Evolutionary conservation across 345 rosid genomes (phyloP), one percentile per base, ranked within the genome.

Genomic region (Hypericum androsaemum): DNA sequence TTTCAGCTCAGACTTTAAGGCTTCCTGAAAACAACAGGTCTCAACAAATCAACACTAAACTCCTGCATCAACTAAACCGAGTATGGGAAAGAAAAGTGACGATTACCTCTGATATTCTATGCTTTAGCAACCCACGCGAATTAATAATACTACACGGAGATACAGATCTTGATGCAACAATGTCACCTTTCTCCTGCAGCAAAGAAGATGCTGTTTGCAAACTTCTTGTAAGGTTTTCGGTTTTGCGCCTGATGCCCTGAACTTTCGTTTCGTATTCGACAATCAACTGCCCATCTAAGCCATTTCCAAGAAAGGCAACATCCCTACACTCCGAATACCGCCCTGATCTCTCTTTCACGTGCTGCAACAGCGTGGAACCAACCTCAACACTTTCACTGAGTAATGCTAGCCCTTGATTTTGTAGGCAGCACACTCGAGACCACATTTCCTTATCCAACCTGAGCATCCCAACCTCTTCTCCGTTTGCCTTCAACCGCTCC

Each of bases 361-460:
- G 74, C 50, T 72, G 85, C 70, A 88, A 72, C 59, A 88, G 66
- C 77, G 73, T 77, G 50, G 80, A 68, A 70, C 82, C 80, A 37
- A 80, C 62, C 41, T 71, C 70, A 55, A 60, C 58, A 72, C 86
- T 71, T 65, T 80, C 89, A 15, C 80, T 78, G 54, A 94, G 71
- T 71, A 79, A 68, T 22, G 80, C 59, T 13, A 94, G 48, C 49
- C 95, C 97, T 63, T 83, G 90, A 63, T 75, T 82, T 74, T 94
- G 90, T 75, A 94, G 75, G 69, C 55, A 77, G 74, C 72, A 54
- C 39, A 76, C 61, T 15, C 89, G 81, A 51, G 69, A 60, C 80
- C 67, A 60, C 70, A 83, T 53, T 77, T 92, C 95, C 62, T 61
- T 70, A 70, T 92, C 94, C 50, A 92, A 72, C 74, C 77, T 86